phyloP scores from a whole-genome alignment of 495 filamentous ascomycete genomes.

The Trichocladium uniseriatum region DNA sequence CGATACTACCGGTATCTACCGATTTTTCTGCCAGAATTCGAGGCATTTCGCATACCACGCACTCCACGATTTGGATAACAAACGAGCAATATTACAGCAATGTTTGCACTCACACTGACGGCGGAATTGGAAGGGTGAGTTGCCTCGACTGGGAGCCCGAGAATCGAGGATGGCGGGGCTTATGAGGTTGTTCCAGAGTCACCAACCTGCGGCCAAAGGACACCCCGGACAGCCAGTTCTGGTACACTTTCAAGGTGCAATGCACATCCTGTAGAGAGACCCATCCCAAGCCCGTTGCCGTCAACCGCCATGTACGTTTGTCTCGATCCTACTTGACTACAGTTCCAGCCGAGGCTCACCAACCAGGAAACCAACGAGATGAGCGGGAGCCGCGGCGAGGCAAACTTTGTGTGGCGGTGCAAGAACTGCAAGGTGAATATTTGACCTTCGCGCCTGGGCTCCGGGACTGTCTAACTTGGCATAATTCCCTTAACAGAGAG shows the following conservation, averaged over 20 bases:
- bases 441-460: not conserved
- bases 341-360: not conserved
- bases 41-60: no score
- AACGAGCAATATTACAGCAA: constrained; percentile 27
- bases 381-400: constrained; percentile 84
- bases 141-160: not conserved
- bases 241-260: constrained; percentile 93
- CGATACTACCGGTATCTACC: no score
- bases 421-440: constrained; percentile 68
- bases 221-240: constrained; percentile 70
- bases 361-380: constrained; percentile 73
- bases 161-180: not conserved
- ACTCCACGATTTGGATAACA: no score
- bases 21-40: no score
- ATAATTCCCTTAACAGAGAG: constrained; percentile 33
- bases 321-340: not conserved
- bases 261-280: constrained; percentile 89
- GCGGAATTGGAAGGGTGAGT: constrained; percentile 65
- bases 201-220: constrained; percentile 82
- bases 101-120: constrained; percentile 70
- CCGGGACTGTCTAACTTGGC: not conserved
- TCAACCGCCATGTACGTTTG: constrained; percentile 76
- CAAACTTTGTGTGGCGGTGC: constrained; percentile 97
- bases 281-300: constrained; percentile 77
- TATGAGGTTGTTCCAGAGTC: constrained; percentile 47